Evolutionary conservation across 352 stramenopile species (phyloP).

Genomic region (Lagenidium sp.): DNA sequence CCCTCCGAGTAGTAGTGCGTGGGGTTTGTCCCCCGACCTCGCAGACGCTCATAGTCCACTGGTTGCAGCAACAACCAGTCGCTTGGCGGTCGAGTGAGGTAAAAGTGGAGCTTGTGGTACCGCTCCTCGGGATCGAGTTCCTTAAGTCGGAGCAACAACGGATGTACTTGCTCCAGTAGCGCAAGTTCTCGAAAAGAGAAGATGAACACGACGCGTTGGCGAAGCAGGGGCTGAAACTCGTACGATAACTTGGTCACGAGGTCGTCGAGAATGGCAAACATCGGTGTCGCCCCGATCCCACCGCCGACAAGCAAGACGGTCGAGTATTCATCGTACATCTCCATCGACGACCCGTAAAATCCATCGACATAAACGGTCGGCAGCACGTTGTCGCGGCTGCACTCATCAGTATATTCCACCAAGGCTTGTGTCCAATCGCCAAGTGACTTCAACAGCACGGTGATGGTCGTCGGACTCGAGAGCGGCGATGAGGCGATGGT

Average conservation of each 20-base stretch:
- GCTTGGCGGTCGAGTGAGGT: slow-evolving; percentile 9
- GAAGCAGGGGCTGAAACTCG: not conserved
- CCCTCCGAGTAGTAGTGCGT: not conserved
- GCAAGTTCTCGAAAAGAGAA: slow-evolving; percentile 32
- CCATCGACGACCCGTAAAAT: slow-evolving; percentile 26
- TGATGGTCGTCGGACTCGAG: slow-evolving; percentile 13
- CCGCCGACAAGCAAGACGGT: slow-evolving; percentile 21
- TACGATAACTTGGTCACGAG: slow-evolving; percentile 12
- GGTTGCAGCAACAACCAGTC: slow-evolving; percentile 5
- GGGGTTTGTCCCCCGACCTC: not conserved
- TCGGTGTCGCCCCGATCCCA: slow-evolving; percentile 28
- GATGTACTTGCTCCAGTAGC: slow-evolving; percentile 25
- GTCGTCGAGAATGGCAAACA: slow-evolving; percentile 29
- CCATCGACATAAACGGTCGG: slow-evolving; percentile 33
- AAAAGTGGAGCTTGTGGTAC: slow-evolving; percentile 16
- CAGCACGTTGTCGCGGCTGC: slow-evolving; percentile 11
- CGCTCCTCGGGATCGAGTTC: slow-evolving; percentile 18
- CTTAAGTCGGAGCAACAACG: slow-evolving; percentile 12
- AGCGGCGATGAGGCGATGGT: slow-evolving; percentile 32
- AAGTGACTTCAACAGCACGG: slow-evolving; percentile 28
- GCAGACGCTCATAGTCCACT: slow-evolving; percentile 9
- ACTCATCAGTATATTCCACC: slow-evolving; percentile 23
- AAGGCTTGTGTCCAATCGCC: slow-evolving; percentile 27
- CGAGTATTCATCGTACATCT: slow-evolving; percentile 22
- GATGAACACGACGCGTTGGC: slow-evolving; percentile 20